Evolutionary conservation across 2,329 filamentous ascomycete species (phyloP).

Genomic region (Amauroascus verrucosus): DNA sequence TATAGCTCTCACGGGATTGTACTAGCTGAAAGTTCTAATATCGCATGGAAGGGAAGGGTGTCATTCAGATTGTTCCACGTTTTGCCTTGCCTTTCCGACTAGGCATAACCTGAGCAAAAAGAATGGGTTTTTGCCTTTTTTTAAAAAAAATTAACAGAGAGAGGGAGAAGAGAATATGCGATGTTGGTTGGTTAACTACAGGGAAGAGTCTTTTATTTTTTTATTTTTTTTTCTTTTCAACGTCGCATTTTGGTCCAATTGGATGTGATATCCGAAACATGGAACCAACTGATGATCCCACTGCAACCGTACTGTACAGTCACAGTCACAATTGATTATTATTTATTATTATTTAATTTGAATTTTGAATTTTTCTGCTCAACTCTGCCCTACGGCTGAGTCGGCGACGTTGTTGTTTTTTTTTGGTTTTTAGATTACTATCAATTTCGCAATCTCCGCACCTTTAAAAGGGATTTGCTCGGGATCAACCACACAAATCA

Average conservation of each 20-base stretch:
- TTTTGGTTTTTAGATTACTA: background rate
- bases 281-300: slow-evolving; percentile 5
- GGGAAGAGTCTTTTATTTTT: background rate
- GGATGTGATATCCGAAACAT: background rate
- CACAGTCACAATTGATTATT: no score
- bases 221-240: background rate
- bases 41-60: background rate
- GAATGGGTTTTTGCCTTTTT: no score
- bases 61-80: background rate
- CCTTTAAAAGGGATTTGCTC: background rate
- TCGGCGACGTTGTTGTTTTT: background rate
- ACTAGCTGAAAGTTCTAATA: no score
- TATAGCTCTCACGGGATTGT: no score
- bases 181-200: background rate
- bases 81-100: slow-evolving; percentile 1
- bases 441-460: background rate
- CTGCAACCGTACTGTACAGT: background rate
- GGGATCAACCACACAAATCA: slow-evolving; percentile 6
- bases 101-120: background rate
- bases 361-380: background rate
- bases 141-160: background rate
- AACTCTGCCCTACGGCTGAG: background rate
- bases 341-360: no score
- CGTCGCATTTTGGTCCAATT: background rate
- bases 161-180: background rate